phyloP scores from a whole-genome alignment of 78 protist genomes.

The Polysphondylium violaceum region DNA sequence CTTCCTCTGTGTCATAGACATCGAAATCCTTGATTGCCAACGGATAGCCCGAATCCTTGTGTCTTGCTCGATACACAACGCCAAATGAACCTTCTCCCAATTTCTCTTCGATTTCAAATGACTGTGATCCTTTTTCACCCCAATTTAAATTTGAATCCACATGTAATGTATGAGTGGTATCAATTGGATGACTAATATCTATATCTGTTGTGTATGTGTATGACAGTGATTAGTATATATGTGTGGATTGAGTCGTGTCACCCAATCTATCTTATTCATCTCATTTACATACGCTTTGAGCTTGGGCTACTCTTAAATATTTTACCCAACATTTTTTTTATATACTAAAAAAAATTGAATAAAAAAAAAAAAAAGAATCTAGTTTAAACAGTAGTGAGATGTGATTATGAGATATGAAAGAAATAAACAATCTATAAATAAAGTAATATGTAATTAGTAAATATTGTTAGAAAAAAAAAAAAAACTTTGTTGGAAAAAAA shows the following conservation, averaged over 20 bases:
- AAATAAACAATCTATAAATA: no score
- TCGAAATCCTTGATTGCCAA: slow-evolving; percentile 92
- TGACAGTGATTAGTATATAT: neutral
- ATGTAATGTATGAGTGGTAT: slow-evolving; percentile 26
- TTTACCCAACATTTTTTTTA: no score
- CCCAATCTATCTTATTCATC: neutral
- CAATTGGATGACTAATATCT: slow-evolving; percentile 11
- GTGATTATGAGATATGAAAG: no score
- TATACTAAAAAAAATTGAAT: no score
- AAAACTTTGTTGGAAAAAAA: no score
- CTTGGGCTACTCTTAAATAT: slow-evolving; percentile 9
- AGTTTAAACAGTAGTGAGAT: no score
- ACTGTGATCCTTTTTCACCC: slow-evolving; percentile 2
- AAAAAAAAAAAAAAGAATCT: no score
- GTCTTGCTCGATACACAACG: slow-evolving; percentile 25
- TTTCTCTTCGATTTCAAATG: slow-evolving; percentile 61
- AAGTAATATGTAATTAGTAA: no score
- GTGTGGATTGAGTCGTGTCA: neutral
- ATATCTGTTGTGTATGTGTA: neutral
- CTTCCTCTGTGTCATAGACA: slow-evolving; percentile 90
- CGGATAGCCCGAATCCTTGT: slow-evolving; percentile 28
- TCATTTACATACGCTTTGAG: neutral
- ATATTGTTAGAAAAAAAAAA: no score
- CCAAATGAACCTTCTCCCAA: slow-evolving; percentile 79
- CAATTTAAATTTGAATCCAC: slow-evolving; percentile 40